Percentiles rank a stretch among this genome's conserved stretches.
These are phyloP conservation scores for Plasmodium berghei DNA, from an alignment of 169 alveolate genomes.

Conservation along the genomic window DNA sequence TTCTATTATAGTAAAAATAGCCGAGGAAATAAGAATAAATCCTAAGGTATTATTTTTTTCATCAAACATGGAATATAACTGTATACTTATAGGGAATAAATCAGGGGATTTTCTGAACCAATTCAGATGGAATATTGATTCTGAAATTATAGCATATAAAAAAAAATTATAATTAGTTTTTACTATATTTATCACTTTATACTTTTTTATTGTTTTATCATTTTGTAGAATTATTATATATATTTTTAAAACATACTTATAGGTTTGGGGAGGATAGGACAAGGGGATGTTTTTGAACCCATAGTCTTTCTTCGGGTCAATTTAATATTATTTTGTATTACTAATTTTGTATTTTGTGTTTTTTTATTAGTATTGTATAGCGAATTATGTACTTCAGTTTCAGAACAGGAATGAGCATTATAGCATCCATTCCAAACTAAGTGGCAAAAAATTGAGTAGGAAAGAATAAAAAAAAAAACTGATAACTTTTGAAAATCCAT, in stretches of 20 bases:
- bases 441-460: constrained; percentile 65
- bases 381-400: constrained; percentile 55
- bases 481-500: constrained; percentile 49
- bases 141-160: constrained; percentile 20
- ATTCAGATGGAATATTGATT: constrained; percentile 64
- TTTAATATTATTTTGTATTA: constrained; percentile 14
- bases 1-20: constrained; percentile 72
- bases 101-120: constrained; percentile 76
- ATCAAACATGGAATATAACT: constrained; percentile 75
- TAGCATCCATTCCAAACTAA: constrained; percentile 76
- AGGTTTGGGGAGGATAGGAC: constrained; percentile 76
- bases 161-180: neutral
- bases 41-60: constrained; percentile 63
- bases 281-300: constrained; percentile 38
- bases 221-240: no score
- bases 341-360: constrained; percentile 26
- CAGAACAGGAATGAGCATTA: constrained; percentile 59
- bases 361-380: constrained; percentile 45
- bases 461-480: constrained; percentile 38
- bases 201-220: neutral
- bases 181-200: neutral
- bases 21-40: constrained; percentile 54
- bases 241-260: constrained; percentile 21
- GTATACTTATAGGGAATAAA: constrained; percentile 74
- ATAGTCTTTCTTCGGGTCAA: constrained; percentile 19